Evolutionary conservation across 2,329 filamentous ascomycete genomes (phyloP).

Genomic region (Venturia oleaginea): DNA sequence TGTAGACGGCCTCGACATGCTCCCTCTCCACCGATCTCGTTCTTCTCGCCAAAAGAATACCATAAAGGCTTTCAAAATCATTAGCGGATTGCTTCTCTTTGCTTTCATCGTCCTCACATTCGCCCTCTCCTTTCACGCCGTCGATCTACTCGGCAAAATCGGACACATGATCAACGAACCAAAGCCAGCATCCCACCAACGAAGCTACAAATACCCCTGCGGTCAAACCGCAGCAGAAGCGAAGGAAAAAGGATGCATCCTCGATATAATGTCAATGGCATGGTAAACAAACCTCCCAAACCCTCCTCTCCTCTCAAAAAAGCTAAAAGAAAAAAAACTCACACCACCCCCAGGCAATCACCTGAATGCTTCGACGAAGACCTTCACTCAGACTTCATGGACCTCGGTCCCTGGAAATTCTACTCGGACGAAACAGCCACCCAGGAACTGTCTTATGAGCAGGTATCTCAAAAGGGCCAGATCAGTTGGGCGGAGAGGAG

Average conservation of each 20-base stretch:
- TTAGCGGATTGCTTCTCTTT: not conserved
- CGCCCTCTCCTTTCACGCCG: constrained; percentile 11
- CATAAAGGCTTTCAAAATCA: constrained; percentile 6
- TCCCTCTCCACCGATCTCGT: constrained; percentile 5
- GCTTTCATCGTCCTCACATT: constrained; percentile 12
- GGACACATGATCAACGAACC: constrained; percentile 7
- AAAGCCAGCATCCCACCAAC: constrained; percentile 5
- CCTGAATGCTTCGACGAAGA: constrained; percentile 13
- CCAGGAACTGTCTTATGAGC: constrained; percentile 1
- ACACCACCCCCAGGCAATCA: constrained; percentile 1
- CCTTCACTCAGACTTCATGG: constrained; percentile 12
- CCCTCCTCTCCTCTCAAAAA: not conserved
- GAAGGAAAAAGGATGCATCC: constrained; percentile 9
- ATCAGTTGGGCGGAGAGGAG: constrained; percentile 7
- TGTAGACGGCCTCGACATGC: constrained; percentile 13
- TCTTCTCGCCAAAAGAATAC: not conserved
- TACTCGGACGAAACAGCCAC: not conserved
- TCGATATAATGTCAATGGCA: constrained; percentile 14
- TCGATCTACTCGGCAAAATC: constrained; percentile 12
- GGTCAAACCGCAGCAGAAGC: constrained; percentile 7
- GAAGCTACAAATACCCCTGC: constrained; percentile 14
- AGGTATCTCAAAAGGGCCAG: constrained; percentile 6
- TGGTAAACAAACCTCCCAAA: not conserved
- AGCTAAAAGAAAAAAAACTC: no score
- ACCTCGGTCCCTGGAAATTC: constrained; percentile 12